Evolutionary conservation across 2,329 filamentous ascomycete genomes (phyloP), one percentile per base, ranked within the genome.

Genomic region (Xylaria sp.): DNA sequence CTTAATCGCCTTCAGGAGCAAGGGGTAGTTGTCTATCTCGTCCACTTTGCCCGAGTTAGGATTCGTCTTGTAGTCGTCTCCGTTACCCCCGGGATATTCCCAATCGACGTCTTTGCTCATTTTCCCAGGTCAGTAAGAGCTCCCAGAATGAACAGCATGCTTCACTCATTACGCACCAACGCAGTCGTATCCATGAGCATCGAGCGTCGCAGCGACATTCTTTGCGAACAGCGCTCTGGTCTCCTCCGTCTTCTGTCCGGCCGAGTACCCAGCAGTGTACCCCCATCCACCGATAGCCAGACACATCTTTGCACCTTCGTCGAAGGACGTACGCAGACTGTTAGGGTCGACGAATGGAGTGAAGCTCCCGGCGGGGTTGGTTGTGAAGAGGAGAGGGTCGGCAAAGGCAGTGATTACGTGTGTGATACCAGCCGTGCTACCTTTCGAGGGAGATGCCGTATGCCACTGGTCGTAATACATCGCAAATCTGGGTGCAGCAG

Each of bases 221-320:
- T 82, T 81, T 1, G 90, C 89, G 79, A 91, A 94, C 7, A 79
- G 80, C 68, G 83, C 81, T 17, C 89, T 85, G 1, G 83, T 85
- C 34, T 5, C 78, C 72, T 0, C 85, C 82, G 3, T 84, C 83
- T 81, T 83, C 1, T 89, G 87, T 0, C 85, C 90, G 9, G 77
- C 77, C 0, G 85, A 84, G 74, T 92, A 93, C 0, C 90, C 91
- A 6, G 78, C 77, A 0, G 86, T 89, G 68, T 93, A 89, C 0
- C 90, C 91, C 91, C 92, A 94, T 61, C 91, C 92, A 11, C 92
- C 92, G 70, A 94, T 88, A 21, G 92, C 90, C 45, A 93, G 84
- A 81, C 91, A 85, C 24, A 93, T 79, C 72, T 91, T 89, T 21
- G 89, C 89, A 30, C 82, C 82, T 0, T 79, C 67, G 6, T 79